Evolutionary conservation across 345 rosid species (phyloP).

Genomic region (Salix purpurea): DNA sequence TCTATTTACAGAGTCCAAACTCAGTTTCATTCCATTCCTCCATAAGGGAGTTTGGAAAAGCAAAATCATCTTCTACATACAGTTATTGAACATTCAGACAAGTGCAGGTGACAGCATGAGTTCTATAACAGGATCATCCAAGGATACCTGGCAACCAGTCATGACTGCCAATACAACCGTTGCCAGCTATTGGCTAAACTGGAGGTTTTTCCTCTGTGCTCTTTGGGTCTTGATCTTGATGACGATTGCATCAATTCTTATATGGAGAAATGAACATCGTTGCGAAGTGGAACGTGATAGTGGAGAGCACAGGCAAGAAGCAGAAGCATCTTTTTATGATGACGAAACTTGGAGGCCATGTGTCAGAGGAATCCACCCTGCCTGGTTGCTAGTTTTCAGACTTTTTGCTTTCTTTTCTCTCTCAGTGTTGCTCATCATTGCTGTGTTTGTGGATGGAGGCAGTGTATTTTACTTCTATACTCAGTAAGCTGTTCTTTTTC

Average conservation of each 20-base stretch:
- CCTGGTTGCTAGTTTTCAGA: conserved; percentile 85
- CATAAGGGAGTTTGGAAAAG: neutral
- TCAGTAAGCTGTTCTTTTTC: conserved; percentile 52
- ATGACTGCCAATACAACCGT: conserved; percentile 56
- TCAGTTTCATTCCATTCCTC: neutral
- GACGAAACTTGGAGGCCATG: conserved; percentile 90
- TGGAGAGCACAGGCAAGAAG: conserved; percentile 38
- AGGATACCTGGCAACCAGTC: conserved; percentile 58
- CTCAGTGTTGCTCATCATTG: conserved; percentile 42
- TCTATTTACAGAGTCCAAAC: neutral
- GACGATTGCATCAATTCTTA: conserved; percentile 40
- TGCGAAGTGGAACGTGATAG: neutral
- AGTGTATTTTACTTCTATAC: conserved; percentile 90
- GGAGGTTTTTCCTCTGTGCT: conserved; percentile 81
- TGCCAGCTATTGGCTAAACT: conserved; percentile 76
- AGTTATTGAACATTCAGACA: conserved; percentile 4
- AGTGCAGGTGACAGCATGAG: conserved; percentile 35
- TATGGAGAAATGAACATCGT: conserved; percentile 61
- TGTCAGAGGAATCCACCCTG: conserved; percentile 77
- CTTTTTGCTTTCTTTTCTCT: conserved; percentile 62
- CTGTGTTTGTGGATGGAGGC: conserved; percentile 54
- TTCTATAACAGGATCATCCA: conserved; percentile 34
- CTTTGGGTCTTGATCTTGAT: conserved; percentile 44
- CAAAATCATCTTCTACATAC: neutral
- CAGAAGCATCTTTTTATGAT: conserved; percentile 43